Evolutionary conservation across 345 rosid species (phyloP).

Genomic region (Brassica carinata): DNA sequence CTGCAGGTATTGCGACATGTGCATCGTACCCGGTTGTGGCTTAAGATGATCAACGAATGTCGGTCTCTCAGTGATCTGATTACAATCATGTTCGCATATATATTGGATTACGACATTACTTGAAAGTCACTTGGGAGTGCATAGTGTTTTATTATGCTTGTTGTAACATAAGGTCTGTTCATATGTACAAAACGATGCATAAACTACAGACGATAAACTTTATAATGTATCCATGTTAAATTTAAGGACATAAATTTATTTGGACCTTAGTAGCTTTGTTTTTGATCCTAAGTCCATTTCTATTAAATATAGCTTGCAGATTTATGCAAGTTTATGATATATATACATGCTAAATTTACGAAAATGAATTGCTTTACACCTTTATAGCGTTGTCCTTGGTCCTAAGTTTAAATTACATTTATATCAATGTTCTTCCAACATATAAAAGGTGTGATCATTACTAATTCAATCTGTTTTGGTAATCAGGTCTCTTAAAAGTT

Average conservation of each 20-base stretch:
- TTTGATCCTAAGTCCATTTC: background rate
- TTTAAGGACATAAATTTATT: background rate
- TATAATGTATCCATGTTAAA: background rate
- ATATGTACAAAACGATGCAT: slow-evolving; percentile 27
- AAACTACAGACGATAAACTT: background rate
- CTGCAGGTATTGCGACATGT: slow-evolving; percentile 88
- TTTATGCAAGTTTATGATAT: background rate
- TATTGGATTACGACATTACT: slow-evolving; percentile 17
- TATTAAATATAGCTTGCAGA: background rate
- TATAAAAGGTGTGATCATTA: too few species aligned
- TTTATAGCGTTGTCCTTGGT: too few species aligned
- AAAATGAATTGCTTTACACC: too few species aligned
- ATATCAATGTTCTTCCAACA: too few species aligned
- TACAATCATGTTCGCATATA: slow-evolving; percentile 2
- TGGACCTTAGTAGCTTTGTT: background rate
- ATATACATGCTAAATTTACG: too few species aligned
- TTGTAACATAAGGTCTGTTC: slow-evolving; percentile 34
- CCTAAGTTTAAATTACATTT: too few species aligned
- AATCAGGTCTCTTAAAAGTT: too few species aligned
- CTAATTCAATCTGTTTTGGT: too few species aligned
- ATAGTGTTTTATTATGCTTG: slow-evolving; percentile 21
- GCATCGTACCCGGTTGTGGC: slow-evolving; percentile 90
- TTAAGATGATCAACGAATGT: slow-evolving; percentile 34
- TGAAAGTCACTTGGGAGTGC: slow-evolving; percentile 25
- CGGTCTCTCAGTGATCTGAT: slow-evolving; percentile 9